Percentiles rank a stretch among this genome's conserved stretches.
Conservation (phyloP, 345 rosid genomes). For the Rhizophora apiculata region DNA sequence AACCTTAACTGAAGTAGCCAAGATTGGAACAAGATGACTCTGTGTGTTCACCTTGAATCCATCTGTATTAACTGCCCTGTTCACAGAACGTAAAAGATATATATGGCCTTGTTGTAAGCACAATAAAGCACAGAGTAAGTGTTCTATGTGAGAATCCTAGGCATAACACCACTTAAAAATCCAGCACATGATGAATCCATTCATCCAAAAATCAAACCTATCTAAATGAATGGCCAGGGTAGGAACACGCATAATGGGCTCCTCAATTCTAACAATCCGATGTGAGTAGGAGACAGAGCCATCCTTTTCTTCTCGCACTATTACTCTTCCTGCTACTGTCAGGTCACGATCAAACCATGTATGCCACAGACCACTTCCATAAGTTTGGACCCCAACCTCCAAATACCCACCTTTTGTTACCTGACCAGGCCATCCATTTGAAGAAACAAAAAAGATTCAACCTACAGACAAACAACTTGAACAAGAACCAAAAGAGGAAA, state of each 20-base stretch:
- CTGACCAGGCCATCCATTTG: conserved; percentile 35
- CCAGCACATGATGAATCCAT: neutral
- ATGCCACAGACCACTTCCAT: conserved; percentile 96
- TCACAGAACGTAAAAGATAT: conserved; percentile 10
- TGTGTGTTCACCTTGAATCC: conserved; percentile 94
- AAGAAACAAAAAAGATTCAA: conserved; percentile 2
- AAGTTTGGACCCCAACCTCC: conserved; percentile 90
- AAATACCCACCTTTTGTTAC: conserved; percentile 72
- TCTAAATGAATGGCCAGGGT: conserved; percentile 93
- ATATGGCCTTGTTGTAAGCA: neutral
- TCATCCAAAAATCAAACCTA: conserved; percentile 42
- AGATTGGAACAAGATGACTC: conserved; percentile 73
- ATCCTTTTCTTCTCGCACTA: conserved; percentile 53
- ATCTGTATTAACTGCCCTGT: conserved; percentile 70
- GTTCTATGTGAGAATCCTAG: neutral
- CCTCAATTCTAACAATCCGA: conserved; percentile 65
- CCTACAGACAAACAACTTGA: neutral
- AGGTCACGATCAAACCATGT: conserved; percentile 99
- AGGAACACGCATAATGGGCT: conserved; percentile 90
- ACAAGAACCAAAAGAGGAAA: neutral
- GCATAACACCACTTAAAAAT: neutral
- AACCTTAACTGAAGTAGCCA: conserved; percentile 87
- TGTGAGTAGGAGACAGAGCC: conserved; percentile 64
- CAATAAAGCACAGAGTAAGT: neutral
- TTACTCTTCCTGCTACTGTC: conserved; percentile 88